Evolutionary conservation across 495 filamentous ascomycete genomes (phyloP).

Genomic region (Penicillium canariense): DNA sequence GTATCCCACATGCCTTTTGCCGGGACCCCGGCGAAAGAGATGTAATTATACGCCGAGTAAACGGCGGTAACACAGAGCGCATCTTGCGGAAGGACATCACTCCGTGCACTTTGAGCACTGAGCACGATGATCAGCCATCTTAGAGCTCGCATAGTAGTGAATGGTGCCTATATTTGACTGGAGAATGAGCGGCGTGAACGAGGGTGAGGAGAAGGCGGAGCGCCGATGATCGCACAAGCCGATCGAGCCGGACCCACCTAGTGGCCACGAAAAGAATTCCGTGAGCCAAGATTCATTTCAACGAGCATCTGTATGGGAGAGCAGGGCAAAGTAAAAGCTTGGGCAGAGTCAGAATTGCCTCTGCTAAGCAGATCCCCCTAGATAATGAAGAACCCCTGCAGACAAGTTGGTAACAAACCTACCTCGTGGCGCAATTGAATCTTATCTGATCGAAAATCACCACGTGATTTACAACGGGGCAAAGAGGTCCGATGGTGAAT

Average conservation of each 20-base stretch:
- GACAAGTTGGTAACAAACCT: not conserved
- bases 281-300: not conserved
- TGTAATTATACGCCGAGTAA: constrained; percentile 36
- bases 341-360: too few relatives aligned
- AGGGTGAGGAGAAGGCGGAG: constrained; percentile 15
- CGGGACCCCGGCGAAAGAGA: constrained; percentile 32
- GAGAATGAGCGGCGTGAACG: not conserved
- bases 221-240: constrained; percentile 10
- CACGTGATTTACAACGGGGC: not conserved
- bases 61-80: constrained; percentile 41
- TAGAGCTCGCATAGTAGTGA: constrained; percentile 12
- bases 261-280: not conserved
- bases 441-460: constrained; percentile 8
- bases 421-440: not conserved
- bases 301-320: not conserved
- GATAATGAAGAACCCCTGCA: not conserved
- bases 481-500: not conserved
- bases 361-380: not conserved
- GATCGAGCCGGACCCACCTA: not conserved
- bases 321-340: not conserved
- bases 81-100: constrained; percentile 19
- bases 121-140: constrained; percentile 17
- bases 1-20: constrained; percentile 26
- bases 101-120: constrained; percentile 4
- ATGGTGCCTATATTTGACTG: not conserved